Conservation (phyloP, 495 filamentous ascomycete species). For the Cudoniella acicularis region DNA sequence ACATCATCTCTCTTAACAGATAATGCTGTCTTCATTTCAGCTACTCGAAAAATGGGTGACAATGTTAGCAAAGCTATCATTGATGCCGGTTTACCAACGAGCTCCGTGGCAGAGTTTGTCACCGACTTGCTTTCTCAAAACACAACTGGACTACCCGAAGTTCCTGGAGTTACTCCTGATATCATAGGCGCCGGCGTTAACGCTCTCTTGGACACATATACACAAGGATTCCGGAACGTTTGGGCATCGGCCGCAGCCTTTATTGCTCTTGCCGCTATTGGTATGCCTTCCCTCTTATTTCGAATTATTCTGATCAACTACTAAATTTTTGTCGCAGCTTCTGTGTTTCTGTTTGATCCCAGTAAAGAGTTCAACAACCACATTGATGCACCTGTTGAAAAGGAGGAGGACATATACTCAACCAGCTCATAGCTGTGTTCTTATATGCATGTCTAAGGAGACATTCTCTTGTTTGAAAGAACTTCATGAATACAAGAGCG, state of each 20-base stretch:
- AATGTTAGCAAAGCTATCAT: constrained; percentile 25
- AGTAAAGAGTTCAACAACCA: constrained; percentile 16
- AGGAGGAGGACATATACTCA: background rate
- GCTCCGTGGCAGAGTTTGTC: constrained; percentile 20
- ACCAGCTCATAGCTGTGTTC: too few relatives aligned
- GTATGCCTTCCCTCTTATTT: too few relatives aligned
- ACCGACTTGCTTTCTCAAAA: constrained; percentile 17
- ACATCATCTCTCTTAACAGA: too few relatives aligned
- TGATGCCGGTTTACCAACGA: constrained; percentile 16
- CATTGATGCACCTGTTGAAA: constrained; percentile 18
- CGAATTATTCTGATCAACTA: too few relatives aligned
- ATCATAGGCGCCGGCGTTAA: constrained; percentile 21
- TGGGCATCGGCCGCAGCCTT: constrained; percentile 30
- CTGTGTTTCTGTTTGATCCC: constrained; percentile 16
- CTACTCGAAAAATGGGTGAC: constrained; percentile 5
- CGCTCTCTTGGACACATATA: constrained; percentile 24
- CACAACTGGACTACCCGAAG: constrained; percentile 4
- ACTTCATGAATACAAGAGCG: too few relatives aligned
- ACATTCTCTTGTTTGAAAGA: too few relatives aligned
- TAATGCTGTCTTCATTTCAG: constrained; percentile 11
- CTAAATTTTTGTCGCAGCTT: too few relatives aligned
- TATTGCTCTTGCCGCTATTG: constrained; percentile 20
- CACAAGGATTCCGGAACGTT: constrained; percentile 26
- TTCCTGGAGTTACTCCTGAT: constrained; percentile 23
- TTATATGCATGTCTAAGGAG: too few relatives aligned